Conservation (phyloP, 257 asterid genomes). For the Cruciata laevipes region DNA sequence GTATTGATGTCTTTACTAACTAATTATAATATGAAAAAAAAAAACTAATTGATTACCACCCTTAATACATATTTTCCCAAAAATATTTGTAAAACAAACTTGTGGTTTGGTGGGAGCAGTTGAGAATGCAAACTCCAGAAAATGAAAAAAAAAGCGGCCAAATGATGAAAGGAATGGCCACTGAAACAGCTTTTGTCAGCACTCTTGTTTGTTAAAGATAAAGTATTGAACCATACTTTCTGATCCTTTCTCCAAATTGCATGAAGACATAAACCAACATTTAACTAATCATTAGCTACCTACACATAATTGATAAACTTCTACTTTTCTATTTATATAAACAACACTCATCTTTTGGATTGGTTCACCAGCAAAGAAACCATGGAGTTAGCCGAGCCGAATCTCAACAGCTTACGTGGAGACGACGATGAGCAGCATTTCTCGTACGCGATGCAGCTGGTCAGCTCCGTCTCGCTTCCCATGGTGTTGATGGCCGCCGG, state of each 20-base stretch:
- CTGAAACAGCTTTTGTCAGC: not conserved
- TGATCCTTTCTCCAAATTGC: not conserved
- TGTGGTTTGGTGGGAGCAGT: not conserved
- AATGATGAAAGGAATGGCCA: not conserved
- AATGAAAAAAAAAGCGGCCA: too few species aligned
- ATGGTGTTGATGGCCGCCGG: conserved; percentile 23
- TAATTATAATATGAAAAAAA: too few species aligned
- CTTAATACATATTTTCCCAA: too few species aligned
- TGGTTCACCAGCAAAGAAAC: not conserved
- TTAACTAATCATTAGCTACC: too few species aligned
- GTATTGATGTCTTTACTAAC: too few species aligned
- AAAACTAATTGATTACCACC: too few species aligned
- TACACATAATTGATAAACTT: too few species aligned
- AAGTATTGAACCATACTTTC: not conserved
- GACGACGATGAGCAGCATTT: conserved; percentile 15
- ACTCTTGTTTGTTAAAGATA: too few species aligned
- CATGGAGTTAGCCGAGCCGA: not conserved
- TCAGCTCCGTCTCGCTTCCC: conserved; percentile 16
- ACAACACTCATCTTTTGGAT: not conserved
- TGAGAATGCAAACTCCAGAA: too few species aligned
- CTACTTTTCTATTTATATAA: too few species aligned
- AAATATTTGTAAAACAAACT: not conserved
- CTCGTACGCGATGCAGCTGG: conserved; percentile 20
- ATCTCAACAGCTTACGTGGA: not conserved
- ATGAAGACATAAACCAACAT: not conserved